Percentiles rank a stretch among this genome's conserved stretches.
phyloP scores from a whole-genome alignment of 108 stramenopile species.

The Conticribra weissflogii region DNA sequence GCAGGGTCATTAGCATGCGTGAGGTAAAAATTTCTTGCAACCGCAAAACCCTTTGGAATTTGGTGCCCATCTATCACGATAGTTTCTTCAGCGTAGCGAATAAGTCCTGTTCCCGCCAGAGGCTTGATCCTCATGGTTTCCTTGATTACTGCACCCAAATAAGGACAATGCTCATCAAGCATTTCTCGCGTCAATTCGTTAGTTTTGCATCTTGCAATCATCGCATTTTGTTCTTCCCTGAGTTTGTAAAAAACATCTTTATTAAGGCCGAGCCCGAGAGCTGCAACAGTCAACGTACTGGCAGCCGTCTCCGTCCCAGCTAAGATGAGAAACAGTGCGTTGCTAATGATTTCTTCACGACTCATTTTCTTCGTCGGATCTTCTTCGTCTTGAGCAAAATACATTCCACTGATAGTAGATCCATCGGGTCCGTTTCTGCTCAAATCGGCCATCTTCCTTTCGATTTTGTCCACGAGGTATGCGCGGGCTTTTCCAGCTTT shows the following conservation, averaged over 20 bases:
- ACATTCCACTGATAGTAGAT: slow-evolving; percentile 57
- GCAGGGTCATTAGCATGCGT: slow-evolving; percentile 49
- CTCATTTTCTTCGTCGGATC: slow-evolving; percentile 25
- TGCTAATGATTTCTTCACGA: slow-evolving; percentile 50
- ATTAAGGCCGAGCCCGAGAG: slow-evolving; percentile 51
- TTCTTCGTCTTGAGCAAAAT: slow-evolving; percentile 55
- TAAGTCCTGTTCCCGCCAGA: slow-evolving; percentile 33
- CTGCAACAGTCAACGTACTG: slow-evolving; percentile 40
- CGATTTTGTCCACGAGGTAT: slow-evolving; percentile 45
- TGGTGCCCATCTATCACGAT: slow-evolving; percentile 56
- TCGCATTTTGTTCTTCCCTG: slow-evolving; percentile 48
- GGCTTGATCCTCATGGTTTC: slow-evolving; percentile 57
- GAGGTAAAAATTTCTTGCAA: slow-evolving; percentile 34
- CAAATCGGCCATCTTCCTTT: slow-evolving; percentile 45
- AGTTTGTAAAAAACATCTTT: slow-evolving; percentile 54
- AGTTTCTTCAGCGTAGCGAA: slow-evolving; percentile 39
- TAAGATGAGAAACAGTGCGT: slow-evolving; percentile 54
- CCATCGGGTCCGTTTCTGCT: slow-evolving; percentile 49
- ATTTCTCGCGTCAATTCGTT: slow-evolving; percentile 32
- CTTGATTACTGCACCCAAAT: slow-evolving; percentile 51
- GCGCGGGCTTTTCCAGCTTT: slow-evolving; percentile 28
- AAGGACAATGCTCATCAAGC: slow-evolving; percentile 53
- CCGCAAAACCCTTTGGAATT: slow-evolving; percentile 54
- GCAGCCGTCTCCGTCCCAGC: slow-evolving; percentile 63
- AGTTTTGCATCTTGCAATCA: slow-evolving; percentile 32